Percentiles rank a stretch among this genome's conserved stretches.
These are phyloP conservation scores for Piloderma croceum DNA, from an alignment of 768 basidiomycete species.

Conservation along the genomic window DNA sequence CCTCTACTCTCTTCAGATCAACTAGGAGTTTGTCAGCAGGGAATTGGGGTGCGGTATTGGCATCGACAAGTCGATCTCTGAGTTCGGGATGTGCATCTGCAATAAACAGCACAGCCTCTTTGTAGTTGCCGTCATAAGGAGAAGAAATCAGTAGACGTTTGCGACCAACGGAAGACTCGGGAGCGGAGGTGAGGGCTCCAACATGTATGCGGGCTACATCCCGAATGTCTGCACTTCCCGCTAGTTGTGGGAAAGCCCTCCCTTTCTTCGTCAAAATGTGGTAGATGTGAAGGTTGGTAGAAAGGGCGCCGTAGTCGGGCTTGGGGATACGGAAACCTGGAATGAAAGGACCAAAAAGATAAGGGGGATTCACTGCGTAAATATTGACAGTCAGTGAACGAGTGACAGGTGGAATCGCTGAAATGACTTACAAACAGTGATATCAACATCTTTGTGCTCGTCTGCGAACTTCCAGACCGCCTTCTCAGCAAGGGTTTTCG, in stretches of 20 bases:
- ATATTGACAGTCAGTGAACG: background rate
- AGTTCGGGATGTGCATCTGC: no score
- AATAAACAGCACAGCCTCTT: no score
- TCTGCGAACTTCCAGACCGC: slow-evolving; percentile 39
- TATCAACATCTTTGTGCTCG: slow-evolving; percentile 33
- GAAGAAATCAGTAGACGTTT: slow-evolving; percentile 19
- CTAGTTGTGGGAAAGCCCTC: slow-evolving; percentile 17
- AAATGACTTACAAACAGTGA: no score
- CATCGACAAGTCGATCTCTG: no score
- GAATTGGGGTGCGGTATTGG: no score
- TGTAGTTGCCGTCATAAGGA: no score
- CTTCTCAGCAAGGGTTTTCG: slow-evolving; percentile 36
- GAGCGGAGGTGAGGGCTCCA: slow-evolving; percentile 22
- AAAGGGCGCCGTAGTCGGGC: slow-evolving; percentile 17
- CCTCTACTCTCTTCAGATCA: slow-evolving; percentile 21
- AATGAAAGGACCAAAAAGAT: slow-evolving; percentile 34
- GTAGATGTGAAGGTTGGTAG: no score
- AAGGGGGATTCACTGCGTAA: slow-evolving; percentile 32
- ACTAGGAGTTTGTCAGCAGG: no score
- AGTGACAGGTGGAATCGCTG: background rate
- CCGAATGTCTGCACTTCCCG: slow-evolving; percentile 30
- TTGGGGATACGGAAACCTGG: slow-evolving; percentile 18
- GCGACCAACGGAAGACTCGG: slow-evolving; percentile 23
- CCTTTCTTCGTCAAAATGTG: slow-evolving; percentile 20
- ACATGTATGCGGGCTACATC: slow-evolving; percentile 33